phyloP scores from a whole-genome alignment of 2,329 filamentous ascomycete genomes.

The Xylariaceae sp. region DNA sequence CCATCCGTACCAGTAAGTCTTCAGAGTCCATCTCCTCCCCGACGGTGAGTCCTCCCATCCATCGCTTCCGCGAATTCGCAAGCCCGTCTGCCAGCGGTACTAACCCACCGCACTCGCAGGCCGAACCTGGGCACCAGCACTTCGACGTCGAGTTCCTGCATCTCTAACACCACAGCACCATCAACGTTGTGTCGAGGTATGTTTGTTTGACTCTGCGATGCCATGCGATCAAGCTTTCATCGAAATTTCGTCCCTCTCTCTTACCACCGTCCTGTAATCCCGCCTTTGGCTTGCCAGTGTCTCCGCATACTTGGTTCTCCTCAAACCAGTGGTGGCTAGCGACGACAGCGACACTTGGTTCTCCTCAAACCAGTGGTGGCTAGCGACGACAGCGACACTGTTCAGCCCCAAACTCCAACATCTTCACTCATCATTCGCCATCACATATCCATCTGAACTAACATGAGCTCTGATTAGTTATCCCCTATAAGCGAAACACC shows the following conservation, averaged over 20 bases:
- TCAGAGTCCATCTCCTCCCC: constrained; percentile 19
- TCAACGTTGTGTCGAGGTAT: constrained; percentile 35
- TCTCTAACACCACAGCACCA: constrained; percentile 33
- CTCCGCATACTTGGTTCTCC: constrained; percentile 10
- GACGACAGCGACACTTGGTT: constrained; percentile 15
- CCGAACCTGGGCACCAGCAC: constrained; percentile 27
- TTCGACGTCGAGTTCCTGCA: constrained; percentile 32
- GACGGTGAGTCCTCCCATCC: constrained; percentile 4
- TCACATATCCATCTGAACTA: constrained; percentile 13
- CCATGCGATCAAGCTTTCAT: constrained; percentile 37
- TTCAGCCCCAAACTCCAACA: constrained; percentile 6
- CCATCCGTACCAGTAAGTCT: constrained; percentile 26
- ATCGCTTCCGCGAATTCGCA: constrained; percentile 7
- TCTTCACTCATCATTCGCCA: constrained; percentile 5
- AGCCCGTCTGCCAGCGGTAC: constrained; percentile 12
- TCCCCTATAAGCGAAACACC: constrained; percentile 14
- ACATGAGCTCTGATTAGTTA: constrained; percentile 11
- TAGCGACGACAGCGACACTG: constrained; percentile 11
- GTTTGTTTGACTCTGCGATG: constrained; percentile 30
- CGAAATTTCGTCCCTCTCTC: constrained; percentile 20
- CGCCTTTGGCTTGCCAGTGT: constrained; percentile 14
- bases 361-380: constrained; percentile 11
- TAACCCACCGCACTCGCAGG: constrained; percentile 22
- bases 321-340: constrained; percentile 12
- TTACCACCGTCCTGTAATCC: constrained; percentile 14